These are phyloP conservation scores for Taiozyma sp. DNA, from an alignment of 1,139 yeast species.

Conservation along the genomic window DNA sequence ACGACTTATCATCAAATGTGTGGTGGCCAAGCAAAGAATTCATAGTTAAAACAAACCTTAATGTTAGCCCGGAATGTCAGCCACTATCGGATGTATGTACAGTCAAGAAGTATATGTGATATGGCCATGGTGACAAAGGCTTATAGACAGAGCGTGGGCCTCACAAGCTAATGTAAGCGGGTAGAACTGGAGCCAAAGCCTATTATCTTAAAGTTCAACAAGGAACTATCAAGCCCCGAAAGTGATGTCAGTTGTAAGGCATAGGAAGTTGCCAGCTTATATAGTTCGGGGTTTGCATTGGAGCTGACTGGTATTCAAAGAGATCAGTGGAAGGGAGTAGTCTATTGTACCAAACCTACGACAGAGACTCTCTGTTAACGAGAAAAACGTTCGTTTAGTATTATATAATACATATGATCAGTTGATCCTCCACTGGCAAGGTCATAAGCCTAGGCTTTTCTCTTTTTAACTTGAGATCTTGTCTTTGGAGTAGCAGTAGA, in stretches of 20 bases:
- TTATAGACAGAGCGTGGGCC: too few relatives aligned
- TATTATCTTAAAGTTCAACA: not conserved
- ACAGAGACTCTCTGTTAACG: not conserved
- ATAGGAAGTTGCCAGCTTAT: too few relatives aligned
- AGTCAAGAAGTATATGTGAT: too few relatives aligned
- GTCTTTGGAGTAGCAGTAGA: slow-evolving; percentile 6
- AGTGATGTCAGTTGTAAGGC: not conserved
- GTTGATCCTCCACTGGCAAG: not conserved
- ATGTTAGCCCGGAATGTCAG: not conserved
- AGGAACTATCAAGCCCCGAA: not conserved
- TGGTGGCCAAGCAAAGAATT: too few relatives aligned
- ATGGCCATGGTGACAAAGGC: too few relatives aligned
- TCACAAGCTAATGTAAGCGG: not conserved
- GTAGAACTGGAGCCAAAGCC: not conserved
- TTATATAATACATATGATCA: not conserved
- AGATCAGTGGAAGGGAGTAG: too few relatives aligned
- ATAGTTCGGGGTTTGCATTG: too few relatives aligned
- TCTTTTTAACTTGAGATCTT: slow-evolving; percentile 10
- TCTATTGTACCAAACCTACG: not conserved
- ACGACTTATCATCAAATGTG: too few relatives aligned
- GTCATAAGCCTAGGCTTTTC: not conserved
- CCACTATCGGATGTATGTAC: not conserved
- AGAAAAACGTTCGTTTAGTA: not conserved
- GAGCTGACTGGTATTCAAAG: too few relatives aligned
- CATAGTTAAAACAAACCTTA: not conserved